phyloP scores from a whole-genome alignment of 192 early-diverging fungal genomes.

The Coemansia furcata region DNA sequence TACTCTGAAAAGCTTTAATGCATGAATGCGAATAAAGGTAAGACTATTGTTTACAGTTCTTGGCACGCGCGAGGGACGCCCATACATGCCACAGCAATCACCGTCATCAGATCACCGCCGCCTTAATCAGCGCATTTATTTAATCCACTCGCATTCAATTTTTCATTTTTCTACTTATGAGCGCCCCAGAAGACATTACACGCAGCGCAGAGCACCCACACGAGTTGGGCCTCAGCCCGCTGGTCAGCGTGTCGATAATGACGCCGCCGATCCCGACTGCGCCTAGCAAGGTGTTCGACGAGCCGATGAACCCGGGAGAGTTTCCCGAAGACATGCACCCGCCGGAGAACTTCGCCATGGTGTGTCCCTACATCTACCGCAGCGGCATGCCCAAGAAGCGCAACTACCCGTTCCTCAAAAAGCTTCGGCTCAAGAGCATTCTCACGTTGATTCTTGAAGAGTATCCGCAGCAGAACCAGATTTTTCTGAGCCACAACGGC shows the following conservation, averaged over 20 bases:
- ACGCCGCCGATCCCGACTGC: slow-evolving; percentile 8
- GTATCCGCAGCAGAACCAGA: slow-evolving; percentile 84
- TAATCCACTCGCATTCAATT: background rate
- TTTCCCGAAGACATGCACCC: slow-evolving; percentile 68
- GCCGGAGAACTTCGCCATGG: slow-evolving; percentile 95
- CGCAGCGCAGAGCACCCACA: background rate
- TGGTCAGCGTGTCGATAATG: slow-evolving; percentile 29
- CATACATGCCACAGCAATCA: background rate
- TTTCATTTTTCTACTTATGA: background rate
- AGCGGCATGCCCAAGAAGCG: slow-evolving; percentile 92
- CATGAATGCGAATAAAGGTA: no score
- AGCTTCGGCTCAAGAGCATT: slow-evolving; percentile 82
- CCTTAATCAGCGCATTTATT: background rate
- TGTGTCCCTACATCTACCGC: slow-evolving; percentile 89
- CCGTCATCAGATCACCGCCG: background rate
- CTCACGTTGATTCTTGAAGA: slow-evolving; percentile 94
- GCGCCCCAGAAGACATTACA: background rate
- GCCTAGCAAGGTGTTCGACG: background rate
- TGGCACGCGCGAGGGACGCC: background rate
- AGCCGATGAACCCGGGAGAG: slow-evolving; percentile 2
- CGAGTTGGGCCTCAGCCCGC: slow-evolving; percentile 11
- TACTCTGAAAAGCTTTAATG: no score
- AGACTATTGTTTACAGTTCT: background rate
- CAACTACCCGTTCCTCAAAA: slow-evolving; percentile 86
- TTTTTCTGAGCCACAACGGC: slow-evolving; percentile 74